phyloP scores from a whole-genome alignment of 192 early-diverging fungal species.

The Physocladia obscura region DNA sequence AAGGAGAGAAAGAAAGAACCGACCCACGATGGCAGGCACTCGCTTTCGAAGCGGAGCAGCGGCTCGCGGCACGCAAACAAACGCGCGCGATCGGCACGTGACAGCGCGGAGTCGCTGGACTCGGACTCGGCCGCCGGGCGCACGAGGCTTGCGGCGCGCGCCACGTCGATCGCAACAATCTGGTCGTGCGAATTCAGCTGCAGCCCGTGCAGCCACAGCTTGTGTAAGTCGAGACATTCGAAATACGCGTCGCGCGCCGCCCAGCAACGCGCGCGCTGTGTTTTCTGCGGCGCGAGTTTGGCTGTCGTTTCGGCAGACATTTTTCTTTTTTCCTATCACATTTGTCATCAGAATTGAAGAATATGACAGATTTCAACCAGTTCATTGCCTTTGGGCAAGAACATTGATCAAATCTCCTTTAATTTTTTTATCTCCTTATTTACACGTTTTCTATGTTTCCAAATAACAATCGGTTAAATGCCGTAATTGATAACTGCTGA shows the following conservation, averaged over 20 bases:
- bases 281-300: constrained; percentile 24
- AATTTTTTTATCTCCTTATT: no score
- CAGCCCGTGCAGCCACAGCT: constrained; percentile 58
- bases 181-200: constrained; percentile 39
- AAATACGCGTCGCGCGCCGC: constrained; percentile 76
- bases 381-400: no score
- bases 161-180: constrained; percentile 39
- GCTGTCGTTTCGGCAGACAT: neutral
- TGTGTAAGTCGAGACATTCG: constrained; percentile 67
- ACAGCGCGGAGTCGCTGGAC: constrained; percentile 30
- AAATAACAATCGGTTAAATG: no score
- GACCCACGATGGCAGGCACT: constrained; percentile 75
- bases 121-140: constrained; percentile 13
- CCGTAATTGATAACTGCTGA: no score
- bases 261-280: constrained; percentile 74
- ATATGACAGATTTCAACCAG: no score
- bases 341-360: no score
- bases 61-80: constrained; percentile 54
- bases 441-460: no score
- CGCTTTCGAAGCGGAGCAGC: constrained; percentile 58
- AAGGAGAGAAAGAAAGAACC: neutral
- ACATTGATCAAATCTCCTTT: no score
- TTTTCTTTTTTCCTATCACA: no score
- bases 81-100: constrained; percentile 25
- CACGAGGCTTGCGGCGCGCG: constrained; percentile 39